Conservation (phyloP, 768 basidiomycete species). For the Polyporus arcularius region DNA sequence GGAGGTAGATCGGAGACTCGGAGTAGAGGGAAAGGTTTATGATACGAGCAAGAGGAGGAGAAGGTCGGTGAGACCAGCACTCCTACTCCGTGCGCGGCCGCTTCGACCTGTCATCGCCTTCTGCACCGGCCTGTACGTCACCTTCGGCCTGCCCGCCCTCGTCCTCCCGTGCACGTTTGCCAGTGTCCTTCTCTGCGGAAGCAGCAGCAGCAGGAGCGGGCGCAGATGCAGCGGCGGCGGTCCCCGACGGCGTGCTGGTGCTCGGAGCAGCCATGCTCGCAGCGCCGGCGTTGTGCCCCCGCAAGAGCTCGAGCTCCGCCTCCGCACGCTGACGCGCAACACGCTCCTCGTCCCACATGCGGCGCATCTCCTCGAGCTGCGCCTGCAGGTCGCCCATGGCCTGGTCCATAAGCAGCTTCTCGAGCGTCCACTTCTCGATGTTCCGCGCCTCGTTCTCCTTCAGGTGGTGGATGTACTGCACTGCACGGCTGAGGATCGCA, state of each 20-base stretch:
- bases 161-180: conserved; percentile 21
- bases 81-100: conserved; percentile 27
- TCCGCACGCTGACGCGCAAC: conserved; percentile 58
- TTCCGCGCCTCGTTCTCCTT: conserved; percentile 90
- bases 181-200: conserved; percentile 16
- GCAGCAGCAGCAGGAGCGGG: background rate
- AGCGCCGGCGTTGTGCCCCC: conserved; percentile 9
- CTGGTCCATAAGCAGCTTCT: conserved; percentile 91
- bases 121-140: conserved; percentile 13
- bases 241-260: conserved; percentile 1
- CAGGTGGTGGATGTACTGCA: conserved; percentile 89
- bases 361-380: conserved; percentile 79
- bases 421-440: conserved; percentile 92
- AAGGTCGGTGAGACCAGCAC: background rate
- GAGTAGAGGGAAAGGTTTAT: background rate
- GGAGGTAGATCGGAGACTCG: no score
- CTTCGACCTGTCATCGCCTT: conserved; percentile 27
- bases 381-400: conserved; percentile 86
- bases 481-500: conserved; percentile 83
- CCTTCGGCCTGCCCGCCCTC: conserved; percentile 12
- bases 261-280: conserved; percentile 1
- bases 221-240: conserved; percentile 1
- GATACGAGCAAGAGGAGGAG: background rate
- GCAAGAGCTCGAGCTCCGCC: conserved; percentile 59
- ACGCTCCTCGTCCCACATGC: conserved; percentile 82